Percentiles rank a stretch among this genome's conserved stretches.
These are phyloP conservation scores for Serendipita sp. DNA, from an alignment of 768 basidiomycete species.

Conservation along the genomic window DNA sequence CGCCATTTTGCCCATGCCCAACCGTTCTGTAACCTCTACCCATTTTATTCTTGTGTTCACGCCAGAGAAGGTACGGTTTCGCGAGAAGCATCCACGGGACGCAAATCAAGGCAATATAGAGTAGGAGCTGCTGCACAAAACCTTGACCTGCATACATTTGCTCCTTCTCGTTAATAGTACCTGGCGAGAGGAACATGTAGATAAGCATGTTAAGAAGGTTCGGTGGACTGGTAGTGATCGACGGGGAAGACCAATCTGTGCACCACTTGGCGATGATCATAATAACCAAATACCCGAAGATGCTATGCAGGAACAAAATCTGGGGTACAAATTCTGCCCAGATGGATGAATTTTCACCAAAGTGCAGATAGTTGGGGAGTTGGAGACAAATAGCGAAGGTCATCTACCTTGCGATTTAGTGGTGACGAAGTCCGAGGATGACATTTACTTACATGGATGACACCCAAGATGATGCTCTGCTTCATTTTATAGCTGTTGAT, in stretches of 20 bases:
- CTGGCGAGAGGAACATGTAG: slow-evolving; percentile 87
- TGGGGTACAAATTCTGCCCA: slow-evolving; percentile 94
- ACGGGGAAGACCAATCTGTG: slow-evolving; percentile 58
- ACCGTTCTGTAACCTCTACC: slow-evolving; percentile 56
- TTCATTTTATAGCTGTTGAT: slow-evolving; percentile 99
- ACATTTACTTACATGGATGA: slow-evolving; percentile 61
- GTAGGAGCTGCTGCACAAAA: slow-evolving; percentile 61
- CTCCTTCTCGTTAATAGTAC: slow-evolving; percentile 44
- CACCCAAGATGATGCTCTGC: slow-evolving; percentile 91
- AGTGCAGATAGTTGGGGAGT: slow-evolving; percentile 86
- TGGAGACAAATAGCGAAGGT: slow-evolving; percentile 94
- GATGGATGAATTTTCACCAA: slow-evolving; percentile 73
- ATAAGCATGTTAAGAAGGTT: slow-evolving; percentile 93
- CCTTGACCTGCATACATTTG: slow-evolving; percentile 80
- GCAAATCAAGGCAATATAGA: slow-evolving; percentile 66
- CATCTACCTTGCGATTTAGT: slow-evolving; percentile 44
- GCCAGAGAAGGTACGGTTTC: slow-evolving; percentile 85
- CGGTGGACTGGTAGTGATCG: slow-evolving; percentile 51
- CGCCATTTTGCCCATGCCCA: slow-evolving; percentile 43
- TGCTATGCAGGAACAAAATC: slow-evolving; percentile 91
- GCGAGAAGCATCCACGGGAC: slow-evolving; percentile 88
- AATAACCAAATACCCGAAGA: slow-evolving; percentile 89
- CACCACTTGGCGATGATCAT: slow-evolving; percentile 98
- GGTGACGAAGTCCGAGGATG: not conserved
- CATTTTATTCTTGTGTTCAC: slow-evolving; percentile 72